Evolutionary conservation across 345 rosid species (phyloP), one percentile per base, ranked within the genome.

Genomic region (Turnera subulata): DNA sequence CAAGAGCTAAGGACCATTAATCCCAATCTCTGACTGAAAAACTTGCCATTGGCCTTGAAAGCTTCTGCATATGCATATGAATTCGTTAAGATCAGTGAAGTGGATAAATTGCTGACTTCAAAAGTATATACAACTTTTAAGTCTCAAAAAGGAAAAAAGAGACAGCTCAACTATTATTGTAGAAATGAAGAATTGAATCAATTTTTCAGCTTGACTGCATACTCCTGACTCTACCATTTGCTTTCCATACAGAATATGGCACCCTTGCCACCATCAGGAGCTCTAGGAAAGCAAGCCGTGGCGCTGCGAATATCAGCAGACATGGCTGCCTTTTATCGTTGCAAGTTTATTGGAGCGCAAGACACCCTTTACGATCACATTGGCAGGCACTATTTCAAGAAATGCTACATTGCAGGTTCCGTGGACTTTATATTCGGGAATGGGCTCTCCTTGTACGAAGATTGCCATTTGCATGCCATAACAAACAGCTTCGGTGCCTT

Each of bases 381-480:
- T 0, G 81, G 81, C 1, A 63, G 74, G 65, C 86, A 81, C 48
- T 68, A 73, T 50, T 73, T 73, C 58, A 64, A 64, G 51, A 20
- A 71, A 61, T 76, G 83, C 56, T 68, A 78, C 49, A 64, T 78
- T 32, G 76, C 76, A 73, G 81, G 74, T 29, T 78, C 82, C 0
- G 76, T 78, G 1, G 78, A 78, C 48, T 75, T 75, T 49, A 20
- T 78, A 63, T 81, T 78, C 51, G 79, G 81, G n/a, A 70, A 76
- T 11, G 82, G 82, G 42, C 56, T 65, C 5, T 75, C 85, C 15
- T 53, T 67, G 24, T 71, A 78, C 19, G 23, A 62, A 46, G 56
- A 65, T 23, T 72, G 80, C 55, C 85, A 80, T 61, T 55, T 77
- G 57, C 78, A 80, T 48, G 78, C 82, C 6, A 66, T 48, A 12